Percentiles rank a stretch among this genome's conserved stretches.
Evolutionary conservation across 139 green algal species (phyloP).

Genomic region (Chlorella sp.): DNA sequence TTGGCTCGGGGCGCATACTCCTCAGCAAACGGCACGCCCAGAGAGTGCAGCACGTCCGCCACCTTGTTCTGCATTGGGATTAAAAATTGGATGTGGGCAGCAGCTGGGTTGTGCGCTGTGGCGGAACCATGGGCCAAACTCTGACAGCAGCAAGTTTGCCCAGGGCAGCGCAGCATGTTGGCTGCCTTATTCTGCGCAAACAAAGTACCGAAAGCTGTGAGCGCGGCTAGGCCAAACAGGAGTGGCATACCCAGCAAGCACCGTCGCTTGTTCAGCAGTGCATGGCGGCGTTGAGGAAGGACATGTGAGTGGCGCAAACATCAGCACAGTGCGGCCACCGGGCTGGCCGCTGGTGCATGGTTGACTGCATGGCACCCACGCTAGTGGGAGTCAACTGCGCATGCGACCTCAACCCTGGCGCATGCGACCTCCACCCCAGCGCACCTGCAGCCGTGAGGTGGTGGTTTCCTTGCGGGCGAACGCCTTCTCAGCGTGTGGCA

Average conservation of each 20-base stretch:
- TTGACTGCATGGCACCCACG: too few species aligned
- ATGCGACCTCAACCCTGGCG: not conserved
- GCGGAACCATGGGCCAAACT: too few species aligned
- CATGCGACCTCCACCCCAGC: not conserved
- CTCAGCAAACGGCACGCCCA: conserved; percentile 26
- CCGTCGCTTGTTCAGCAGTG: not conserved
- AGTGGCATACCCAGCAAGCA: too few species aligned
- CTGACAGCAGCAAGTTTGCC: too few species aligned
- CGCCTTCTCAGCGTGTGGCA: not conserved
- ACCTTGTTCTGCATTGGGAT: conserved; percentile 20
- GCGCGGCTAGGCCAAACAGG: not conserved
- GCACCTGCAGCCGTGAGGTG: conserved; percentile 20
- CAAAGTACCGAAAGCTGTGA: not conserved
- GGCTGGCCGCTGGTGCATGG: too few species aligned
- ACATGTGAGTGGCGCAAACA: not conserved
- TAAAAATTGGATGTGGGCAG: too few species aligned
- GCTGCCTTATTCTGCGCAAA: too few species aligned
- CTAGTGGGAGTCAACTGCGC: too few species aligned
- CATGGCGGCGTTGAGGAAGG: not conserved
- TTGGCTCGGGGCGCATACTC: conserved; percentile 25
- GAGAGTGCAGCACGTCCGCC: conserved; percentile 20
- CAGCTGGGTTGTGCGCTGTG: too few species aligned
- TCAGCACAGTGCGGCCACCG: too few species aligned
- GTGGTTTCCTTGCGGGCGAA: not conserved
- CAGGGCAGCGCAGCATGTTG: too few species aligned